Evolutionary conservation across 495 filamentous ascomycete species (phyloP), one percentile per base, ranked within the genome.

Genomic region (Tuber umbilicatum): DNA sequence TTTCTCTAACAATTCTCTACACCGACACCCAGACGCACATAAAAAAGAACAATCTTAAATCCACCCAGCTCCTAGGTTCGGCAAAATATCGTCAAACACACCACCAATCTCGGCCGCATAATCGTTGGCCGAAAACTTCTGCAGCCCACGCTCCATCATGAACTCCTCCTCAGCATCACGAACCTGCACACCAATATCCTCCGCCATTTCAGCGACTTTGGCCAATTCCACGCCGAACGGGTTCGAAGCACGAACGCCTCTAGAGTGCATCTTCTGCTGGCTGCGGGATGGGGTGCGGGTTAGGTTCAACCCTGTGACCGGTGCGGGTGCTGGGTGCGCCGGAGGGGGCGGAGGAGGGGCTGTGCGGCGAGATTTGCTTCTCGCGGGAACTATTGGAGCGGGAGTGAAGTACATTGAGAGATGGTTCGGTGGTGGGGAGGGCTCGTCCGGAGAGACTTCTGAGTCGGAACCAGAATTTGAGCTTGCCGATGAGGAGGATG

Each of bases 141-240:
- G 86, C 7, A 97, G 85, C 19, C 93, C 93, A 69, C 87, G 88
- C 40, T 86, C 85, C 67, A 86, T 79, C 78, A 95, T 83, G 45
- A 89, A 87, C 74, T 88, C 84, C 80, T 93, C 91, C 80, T 95
- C 93, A 39, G 90, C 88, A 69, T 92, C 89, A 68, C 91, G 86
- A n/a, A 88, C 82, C 70, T 90, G 88, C 70, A 89, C 82, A 70
- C 87, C 86, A 72, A 87, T 85, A 81, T 97, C 94, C 84, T 97
- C 95, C 0, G 91, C 94, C 17, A 98, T 87, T 84, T 93, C 92
- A 69, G 90, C 87, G 5, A 93, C 87, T 81, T 93, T 88, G 43
- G 90, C 90, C 55, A 94, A 85, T 83, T 93, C 92, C n/a, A 87
- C 86, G 9, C 89, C 91, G 80, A 93, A 93, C 17, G 90, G 90